Evolutionary conservation across 164 flowering plant genomes (phyloP).

Genomic region (Sedum album): DNA sequence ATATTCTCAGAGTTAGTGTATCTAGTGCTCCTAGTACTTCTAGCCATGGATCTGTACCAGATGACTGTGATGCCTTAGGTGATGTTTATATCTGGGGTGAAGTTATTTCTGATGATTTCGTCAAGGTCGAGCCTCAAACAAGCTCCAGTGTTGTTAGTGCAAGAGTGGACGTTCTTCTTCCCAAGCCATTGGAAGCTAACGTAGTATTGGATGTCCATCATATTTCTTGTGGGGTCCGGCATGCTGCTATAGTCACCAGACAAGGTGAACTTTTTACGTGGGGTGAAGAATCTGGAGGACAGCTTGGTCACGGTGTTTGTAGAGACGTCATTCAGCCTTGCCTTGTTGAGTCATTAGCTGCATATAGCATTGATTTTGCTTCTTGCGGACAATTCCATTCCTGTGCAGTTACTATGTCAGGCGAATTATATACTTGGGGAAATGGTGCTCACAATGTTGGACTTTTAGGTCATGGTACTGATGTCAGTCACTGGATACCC

Average conservation of each 20-base stretch:
- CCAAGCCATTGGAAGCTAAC: slow-evolving; percentile 65
- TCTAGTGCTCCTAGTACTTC: slow-evolving; percentile 82
- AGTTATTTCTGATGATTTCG: slow-evolving; percentile 42
- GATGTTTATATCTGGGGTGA: slow-evolving; percentile 89
- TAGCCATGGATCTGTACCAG: slow-evolving; percentile 77
- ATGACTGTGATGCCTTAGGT: slow-evolving; percentile 72
- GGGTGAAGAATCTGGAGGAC: slow-evolving; percentile 85
- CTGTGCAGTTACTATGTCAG: slow-evolving; percentile 69
- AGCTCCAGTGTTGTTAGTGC: slow-evolving; percentile 27
- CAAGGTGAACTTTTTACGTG: slow-evolving; percentile 79
- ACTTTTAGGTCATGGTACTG: slow-evolving; percentile 67
- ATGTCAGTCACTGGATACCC: slow-evolving; percentile 75
- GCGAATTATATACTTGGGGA: slow-evolving; percentile 78
- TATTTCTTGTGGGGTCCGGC: slow-evolving; percentile 71
- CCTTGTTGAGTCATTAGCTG: slow-evolving; percentile 50
- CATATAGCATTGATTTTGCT: slow-evolving; percentile 45
- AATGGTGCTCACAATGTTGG: slow-evolving; percentile 79
- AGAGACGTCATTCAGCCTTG: slow-evolving; percentile 53
- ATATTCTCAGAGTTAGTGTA: slow-evolving; percentile 65
- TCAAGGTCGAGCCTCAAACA: slow-evolving; percentile 43
- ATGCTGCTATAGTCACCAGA: slow-evolving; percentile 69
- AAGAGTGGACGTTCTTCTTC: slow-evolving; percentile 59
- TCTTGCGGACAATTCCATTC: slow-evolving; percentile 77
- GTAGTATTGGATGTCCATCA: slow-evolving; percentile 67
- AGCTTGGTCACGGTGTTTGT: slow-evolving; percentile 72